phyloP scores from a whole-genome alignment of 2,329 filamentous ascomycete genomes.

The Beauveria bassiana region DNA sequence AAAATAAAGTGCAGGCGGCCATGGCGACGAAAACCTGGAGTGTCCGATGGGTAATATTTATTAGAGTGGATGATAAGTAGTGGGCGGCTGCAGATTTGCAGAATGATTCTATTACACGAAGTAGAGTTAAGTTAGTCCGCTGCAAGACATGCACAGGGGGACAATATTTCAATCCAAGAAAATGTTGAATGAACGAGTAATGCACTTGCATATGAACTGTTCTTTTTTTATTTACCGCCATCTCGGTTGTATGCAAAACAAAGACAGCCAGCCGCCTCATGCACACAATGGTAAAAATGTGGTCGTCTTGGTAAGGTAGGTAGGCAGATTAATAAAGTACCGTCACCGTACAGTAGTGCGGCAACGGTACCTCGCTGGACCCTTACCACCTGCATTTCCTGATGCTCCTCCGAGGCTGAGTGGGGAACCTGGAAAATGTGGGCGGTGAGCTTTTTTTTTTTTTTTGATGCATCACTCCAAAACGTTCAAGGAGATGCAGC shows the following conservation, averaged over 20 bases:
- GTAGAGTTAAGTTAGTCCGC: not conserved
- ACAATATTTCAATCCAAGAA: not conserved
- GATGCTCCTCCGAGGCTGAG: slow-evolving; percentile 3
- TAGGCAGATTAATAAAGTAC: not conserved
- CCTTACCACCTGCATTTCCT: not conserved
- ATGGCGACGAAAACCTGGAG: slow-evolving; percentile 2
- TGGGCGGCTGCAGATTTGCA: not conserved
- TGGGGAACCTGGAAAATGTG: slow-evolving; percentile 6
- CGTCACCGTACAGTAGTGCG: not conserved
- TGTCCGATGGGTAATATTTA: not conserved
- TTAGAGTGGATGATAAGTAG: not conserved
- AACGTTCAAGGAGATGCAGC: not conserved
- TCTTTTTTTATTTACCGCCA: not conserved
- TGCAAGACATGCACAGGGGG: not conserved
- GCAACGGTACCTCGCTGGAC: not conserved
- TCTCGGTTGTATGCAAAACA: not conserved
- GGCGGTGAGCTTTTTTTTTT: slow-evolving; percentile 13
- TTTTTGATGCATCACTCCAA: slow-evolving; percentile 13
- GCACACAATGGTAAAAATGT: no score
- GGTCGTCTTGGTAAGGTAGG: no score
- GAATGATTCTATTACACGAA: no score
- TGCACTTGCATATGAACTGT: not conserved
- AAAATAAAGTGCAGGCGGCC: not conserved
- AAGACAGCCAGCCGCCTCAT: not conserved
- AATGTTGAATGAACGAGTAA: not conserved